Base-by-base conservation (phyloP, 1,139 yeast species). In the Yamadazyma conglobata region DNA sequence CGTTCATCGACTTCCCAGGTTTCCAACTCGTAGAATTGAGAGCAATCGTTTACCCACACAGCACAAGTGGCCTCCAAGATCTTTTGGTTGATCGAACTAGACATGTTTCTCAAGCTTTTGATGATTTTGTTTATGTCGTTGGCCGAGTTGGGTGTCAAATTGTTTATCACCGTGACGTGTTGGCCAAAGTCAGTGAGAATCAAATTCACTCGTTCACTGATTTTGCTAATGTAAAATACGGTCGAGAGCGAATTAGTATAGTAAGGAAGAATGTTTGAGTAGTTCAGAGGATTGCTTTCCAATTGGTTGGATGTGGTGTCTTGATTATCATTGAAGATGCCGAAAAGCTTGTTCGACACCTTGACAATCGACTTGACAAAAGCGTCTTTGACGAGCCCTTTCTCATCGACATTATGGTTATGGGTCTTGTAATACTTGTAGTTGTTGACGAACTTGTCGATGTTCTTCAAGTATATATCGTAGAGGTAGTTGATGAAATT, bases 41-140 rank as follows among this genome's bases (percentile, higher is more conserved):
- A 52, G 41, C 73, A 67, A 42, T 68, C 74, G 41, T 68, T 68
- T 2, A 67, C 65, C 73, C 73, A 68, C 1, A 64, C 66, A 4
- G 73, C 55, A 43, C 73, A 67, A 2, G 61, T 43, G 1, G 71
- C 73, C 43, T 68, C 73, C 32, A 67, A 43, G 3, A 66, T 55
- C 32, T 58, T 59, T 39, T 65, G 73, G 36, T 62, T 64, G 10
- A 64, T 57, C 15, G 56, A 46, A 8, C 45, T 23, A 3, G 69
- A 57, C 3, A 64, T 50, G 18, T 44, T 54, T 34, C 71, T 47
- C 33, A 68, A 52, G 26, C 45, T 46, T 37, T 66, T 65, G 31
- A 68, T 49, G 22, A 56, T 42, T 33, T 59, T 62, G 39, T 66
- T 66, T 9, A 72, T 64, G 15, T 65, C 70, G 4, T 51, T 31